Evolutionary conservation across 176 grass and related monocot genomes (phyloP), one percentile per base, ranked within the genome.

Genomic region (Oryza longistaminata): DNA sequence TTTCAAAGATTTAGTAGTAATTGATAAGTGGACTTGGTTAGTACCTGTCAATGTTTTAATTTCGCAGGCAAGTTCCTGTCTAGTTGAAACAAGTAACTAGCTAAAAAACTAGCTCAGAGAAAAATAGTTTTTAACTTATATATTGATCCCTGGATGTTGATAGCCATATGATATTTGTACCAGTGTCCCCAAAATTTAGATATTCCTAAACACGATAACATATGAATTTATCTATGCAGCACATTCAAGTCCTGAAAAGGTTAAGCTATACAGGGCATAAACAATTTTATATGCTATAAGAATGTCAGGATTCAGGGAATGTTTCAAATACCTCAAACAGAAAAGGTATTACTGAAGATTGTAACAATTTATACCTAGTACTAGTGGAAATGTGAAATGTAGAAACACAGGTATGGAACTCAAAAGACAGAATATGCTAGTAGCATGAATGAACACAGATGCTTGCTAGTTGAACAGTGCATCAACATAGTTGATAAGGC

Each of bases 381-480:
- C 29, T 19, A 86, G 64, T 22, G 66, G 76, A 44, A 73, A 25
- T 29, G 64, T 15, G 76, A 44, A 73, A 37, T 42, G 64, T 10
- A 73, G 55, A 44, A 65, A 37, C 40, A 73, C 13, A 40, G 0
- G 25, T 27, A n/a, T 26, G 60, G 22, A 48, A 26, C 12, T 66
- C 26, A 73, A 55, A 39, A 40, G 35, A 37, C 25, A 83, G 29
- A 45, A 39, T 11, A 40, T 61, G 12, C 12, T 39, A 21, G 12
- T 17, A 17, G 46, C 29, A 67, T 16, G 42, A 79, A 79, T 3
- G 11, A 68, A 25, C 64, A 61, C 15, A 78, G 43, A 82, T 62
- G 34, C 0, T 66, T 68, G 21, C 64, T 61, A 17, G 19, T 0
- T 39, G 4, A 45, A 25, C 2, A 34, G 40, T 2, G 27, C 3